phyloP scores from a whole-genome alignment of 2,329 filamentous ascomycete genomes.

The Lasiodiplodia sp. region DNA sequence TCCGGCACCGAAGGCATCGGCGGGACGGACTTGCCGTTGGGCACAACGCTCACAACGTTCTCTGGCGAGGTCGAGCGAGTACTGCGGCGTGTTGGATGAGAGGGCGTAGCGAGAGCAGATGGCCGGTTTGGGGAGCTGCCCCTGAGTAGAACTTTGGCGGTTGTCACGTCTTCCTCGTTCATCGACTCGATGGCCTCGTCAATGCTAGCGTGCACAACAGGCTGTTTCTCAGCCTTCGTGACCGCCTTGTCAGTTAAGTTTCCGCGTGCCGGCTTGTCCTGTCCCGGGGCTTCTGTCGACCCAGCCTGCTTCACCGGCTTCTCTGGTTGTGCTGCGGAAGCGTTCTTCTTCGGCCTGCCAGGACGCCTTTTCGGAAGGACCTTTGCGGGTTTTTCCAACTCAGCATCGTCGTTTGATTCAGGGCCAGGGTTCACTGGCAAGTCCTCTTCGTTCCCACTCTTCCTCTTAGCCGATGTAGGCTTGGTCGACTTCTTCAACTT shows the following conservation, averaged over 20 bases:
- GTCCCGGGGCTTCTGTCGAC: background rate
- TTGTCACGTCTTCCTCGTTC: conserved; percentile 11
- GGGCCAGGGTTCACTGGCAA: conserved; percentile 28
- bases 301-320: background rate
- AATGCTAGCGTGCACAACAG: conserved; percentile 7
- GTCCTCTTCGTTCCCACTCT: conserved; percentile 42
- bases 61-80: conserved; percentile 21
- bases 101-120: conserved; percentile 40
- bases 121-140: conserved; percentile 33
- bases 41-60: conserved; percentile 37
- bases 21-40: conserved; percentile 42
- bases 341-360: conserved; percentile 26
- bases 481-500: conserved; percentile 37
- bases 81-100: conserved; percentile 36
- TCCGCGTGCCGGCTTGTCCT: background rate
- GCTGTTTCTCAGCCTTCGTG: conserved; percentile 1
- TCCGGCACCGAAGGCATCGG: conserved; percentile 40
- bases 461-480: conserved; percentile 45
- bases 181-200: conserved; percentile 20
- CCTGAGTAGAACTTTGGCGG: conserved; percentile 13
- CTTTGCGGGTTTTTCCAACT: background rate
- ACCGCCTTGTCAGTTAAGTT: background rate
- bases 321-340: background rate
- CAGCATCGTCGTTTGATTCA: conserved; percentile 7
- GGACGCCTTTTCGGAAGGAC: conserved; percentile 24